These are phyloP conservation scores for Thalassiosira delicatula DNA, from an alignment of 352 stramenopile genomes.

Conservation along the genomic window DNA sequence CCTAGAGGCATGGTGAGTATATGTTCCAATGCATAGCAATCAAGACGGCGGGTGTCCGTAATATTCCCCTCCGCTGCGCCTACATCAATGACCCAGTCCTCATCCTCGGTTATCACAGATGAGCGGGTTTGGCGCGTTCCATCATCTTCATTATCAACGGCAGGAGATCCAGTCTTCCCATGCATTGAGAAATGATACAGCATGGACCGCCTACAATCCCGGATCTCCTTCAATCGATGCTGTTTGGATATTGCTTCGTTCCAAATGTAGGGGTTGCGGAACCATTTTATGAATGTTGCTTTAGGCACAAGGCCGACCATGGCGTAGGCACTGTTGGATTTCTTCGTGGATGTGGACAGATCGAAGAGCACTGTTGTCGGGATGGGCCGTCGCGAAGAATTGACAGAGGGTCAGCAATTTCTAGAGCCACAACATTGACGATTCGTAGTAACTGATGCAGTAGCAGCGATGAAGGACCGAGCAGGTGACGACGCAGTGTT, in stretches of 20 bases:
- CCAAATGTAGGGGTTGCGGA: neutral
- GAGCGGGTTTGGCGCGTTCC: neutral
- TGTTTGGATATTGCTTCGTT: neutral
- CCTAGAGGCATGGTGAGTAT: neutral
- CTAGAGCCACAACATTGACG: neutral
- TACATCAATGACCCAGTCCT: neutral
- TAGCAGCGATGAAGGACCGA: too few species aligned
- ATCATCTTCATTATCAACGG: neutral
- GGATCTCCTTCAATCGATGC: neutral
- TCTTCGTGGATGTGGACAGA: neutral
- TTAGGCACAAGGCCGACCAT: conserved; percentile 1
- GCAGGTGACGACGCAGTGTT: too few species aligned
- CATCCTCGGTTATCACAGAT: neutral
- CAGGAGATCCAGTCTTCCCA: neutral
- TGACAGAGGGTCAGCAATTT: too few species aligned
- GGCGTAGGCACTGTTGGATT: neutral
- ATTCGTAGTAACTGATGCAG: too few species aligned
- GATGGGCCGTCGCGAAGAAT: too few species aligned
- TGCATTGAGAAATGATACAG: neutral
- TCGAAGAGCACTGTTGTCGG: neutral
- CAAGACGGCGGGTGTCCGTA: neutral
- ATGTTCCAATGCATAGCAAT: neutral
- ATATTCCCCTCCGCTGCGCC: neutral
- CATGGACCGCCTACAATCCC: neutral
- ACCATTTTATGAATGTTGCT: neutral